phyloP scores from a whole-genome alignment of 1,284 basidiomycete genomes.

The Kalmanozyma brasiliensis region DNA sequence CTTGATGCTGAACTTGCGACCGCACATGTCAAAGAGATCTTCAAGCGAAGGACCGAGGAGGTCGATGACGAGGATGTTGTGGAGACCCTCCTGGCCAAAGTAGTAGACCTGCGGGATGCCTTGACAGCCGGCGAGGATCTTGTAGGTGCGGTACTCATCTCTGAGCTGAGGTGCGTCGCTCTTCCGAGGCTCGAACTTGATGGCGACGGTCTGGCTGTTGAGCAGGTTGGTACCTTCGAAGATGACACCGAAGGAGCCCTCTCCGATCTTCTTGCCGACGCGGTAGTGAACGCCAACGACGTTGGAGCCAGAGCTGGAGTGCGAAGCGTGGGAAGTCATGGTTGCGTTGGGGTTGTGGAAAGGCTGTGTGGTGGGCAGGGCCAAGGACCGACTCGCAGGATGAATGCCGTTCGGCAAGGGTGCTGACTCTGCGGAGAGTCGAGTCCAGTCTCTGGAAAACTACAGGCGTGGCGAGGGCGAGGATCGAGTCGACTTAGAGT shows the following conservation, averaged over 20 bases:
- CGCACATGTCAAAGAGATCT: constrained; percentile 96
- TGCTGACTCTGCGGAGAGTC: neutral
- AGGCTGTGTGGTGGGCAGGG: constrained; percentile 33
- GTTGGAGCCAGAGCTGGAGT: constrained; percentile 65
- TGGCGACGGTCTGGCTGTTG: constrained; percentile 94
- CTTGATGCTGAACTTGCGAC: constrained; percentile 91
- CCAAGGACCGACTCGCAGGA: constrained; percentile 13
- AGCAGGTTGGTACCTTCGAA: constrained; percentile 95
- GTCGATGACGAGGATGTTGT: constrained; percentile 96
- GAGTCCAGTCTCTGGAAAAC: neutral
- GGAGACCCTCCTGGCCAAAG: constrained; percentile 95
- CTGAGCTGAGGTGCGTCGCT: constrained; percentile 94
- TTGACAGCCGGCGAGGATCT: constrained; percentile 91
- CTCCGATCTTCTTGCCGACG: constrained; percentile 78
- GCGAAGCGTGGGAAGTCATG: constrained; percentile 62
- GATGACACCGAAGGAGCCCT: constrained; percentile 88
- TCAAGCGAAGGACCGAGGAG: constrained; percentile 90
- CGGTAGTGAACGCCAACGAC: constrained; percentile 77
- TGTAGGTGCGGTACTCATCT: constrained; percentile 96
- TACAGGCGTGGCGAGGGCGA: too few species aligned
- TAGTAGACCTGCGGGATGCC: constrained; percentile 96
- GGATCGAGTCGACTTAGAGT: too few species aligned
- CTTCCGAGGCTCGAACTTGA: constrained; percentile 98
- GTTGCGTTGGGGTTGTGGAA: constrained; percentile 41
- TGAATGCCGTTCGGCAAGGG: too few species aligned